Percentiles rank a stretch among this genome's conserved stretches.
These are phyloP conservation scores for Calycina herbarum DNA, from an alignment of 2,329 filamentous ascomycete species.

Conservation along the genomic window DNA sequence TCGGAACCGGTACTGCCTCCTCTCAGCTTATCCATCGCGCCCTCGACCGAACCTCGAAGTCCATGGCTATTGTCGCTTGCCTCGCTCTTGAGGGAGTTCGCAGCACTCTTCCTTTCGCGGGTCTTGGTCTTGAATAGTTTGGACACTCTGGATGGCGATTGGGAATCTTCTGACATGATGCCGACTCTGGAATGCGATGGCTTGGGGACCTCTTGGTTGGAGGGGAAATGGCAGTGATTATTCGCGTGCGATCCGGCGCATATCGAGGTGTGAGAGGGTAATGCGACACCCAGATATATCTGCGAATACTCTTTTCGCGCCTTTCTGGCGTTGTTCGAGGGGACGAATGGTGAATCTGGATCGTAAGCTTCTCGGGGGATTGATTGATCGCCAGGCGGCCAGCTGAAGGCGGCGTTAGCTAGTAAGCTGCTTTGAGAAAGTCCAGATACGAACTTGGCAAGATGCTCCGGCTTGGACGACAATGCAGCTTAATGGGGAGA, in stretches of 20 bases:
- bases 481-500: too few species aligned
- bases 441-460: too few species aligned
- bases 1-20: constrained; percentile 18
- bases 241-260: not conserved
- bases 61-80: constrained; percentile 24
- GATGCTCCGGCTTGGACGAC: too few species aligned
- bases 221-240: not conserved
- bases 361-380: not conserved
- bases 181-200: not conserved
- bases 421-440: not conserved
- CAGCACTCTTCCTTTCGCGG: constrained; percentile 24
- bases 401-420: not conserved
- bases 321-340: not conserved
- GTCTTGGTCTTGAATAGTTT: constrained; percentile 32
- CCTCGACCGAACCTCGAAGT: constrained; percentile 29
- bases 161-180: constrained; percentile 37
- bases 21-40: constrained; percentile 31
- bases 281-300: not conserved
- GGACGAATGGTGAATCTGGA: not conserved
- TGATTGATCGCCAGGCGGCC: constrained; percentile 3
- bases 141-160: constrained; percentile 27
- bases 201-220: not conserved
- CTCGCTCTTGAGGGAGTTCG: constrained; percentile 33
- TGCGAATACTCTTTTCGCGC: not conserved
- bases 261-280: not conserved